phyloP scores from a whole-genome alignment of 768 basidiomycete species.

The Clavaria fumosa region DNA sequence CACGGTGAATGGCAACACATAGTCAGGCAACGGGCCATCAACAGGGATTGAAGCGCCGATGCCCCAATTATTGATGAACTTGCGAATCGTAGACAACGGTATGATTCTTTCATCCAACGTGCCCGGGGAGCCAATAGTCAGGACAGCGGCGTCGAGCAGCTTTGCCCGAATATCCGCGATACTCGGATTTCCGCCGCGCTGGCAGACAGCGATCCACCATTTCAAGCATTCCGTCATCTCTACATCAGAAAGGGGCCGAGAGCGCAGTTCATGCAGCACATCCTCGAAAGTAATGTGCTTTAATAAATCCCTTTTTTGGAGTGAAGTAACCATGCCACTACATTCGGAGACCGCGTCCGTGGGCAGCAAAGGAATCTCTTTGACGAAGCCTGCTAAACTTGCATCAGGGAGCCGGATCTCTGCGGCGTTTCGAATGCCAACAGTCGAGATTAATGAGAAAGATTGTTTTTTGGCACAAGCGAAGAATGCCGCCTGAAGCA shows the following conservation, averaged over 20 bases:
- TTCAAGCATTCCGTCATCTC: slow-evolving; percentile 74
- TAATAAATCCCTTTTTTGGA: slow-evolving; percentile 51
- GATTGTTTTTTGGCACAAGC: slow-evolving; percentile 31
- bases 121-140: slow-evolving; percentile 26
- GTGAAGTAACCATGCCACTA: slow-evolving; percentile 38
- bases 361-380: slow-evolving; percentile 60
- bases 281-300: slow-evolving; percentile 68
- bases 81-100: slow-evolving; percentile 52
- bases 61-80: slow-evolving; percentile 48
- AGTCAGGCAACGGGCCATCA: slow-evolving; percentile 61
- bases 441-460: slow-evolving; percentile 61
- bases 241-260: slow-evolving; percentile 48
- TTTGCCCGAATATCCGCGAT: slow-evolving; percentile 35
- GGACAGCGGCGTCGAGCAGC: slow-evolving; percentile 56
- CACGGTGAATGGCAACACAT: slow-evolving; percentile 53
- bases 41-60: slow-evolving; percentile 41
- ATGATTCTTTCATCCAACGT: slow-evolving; percentile 38
- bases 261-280: slow-evolving; percentile 61
- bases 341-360: slow-evolving; percentile 41
- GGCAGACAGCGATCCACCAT: slow-evolving; percentile 59
- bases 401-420: slow-evolving; percentile 64
- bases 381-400: slow-evolving; percentile 59
- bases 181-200: slow-evolving; percentile 22
- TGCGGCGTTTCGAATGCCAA: slow-evolving; percentile 49
- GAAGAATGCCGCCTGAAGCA: slow-evolving; percentile 72